Base-by-base conservation (phyloP, 2,329 filamentous ascomycete genomes). In the Sclerotinia minor region DNA sequence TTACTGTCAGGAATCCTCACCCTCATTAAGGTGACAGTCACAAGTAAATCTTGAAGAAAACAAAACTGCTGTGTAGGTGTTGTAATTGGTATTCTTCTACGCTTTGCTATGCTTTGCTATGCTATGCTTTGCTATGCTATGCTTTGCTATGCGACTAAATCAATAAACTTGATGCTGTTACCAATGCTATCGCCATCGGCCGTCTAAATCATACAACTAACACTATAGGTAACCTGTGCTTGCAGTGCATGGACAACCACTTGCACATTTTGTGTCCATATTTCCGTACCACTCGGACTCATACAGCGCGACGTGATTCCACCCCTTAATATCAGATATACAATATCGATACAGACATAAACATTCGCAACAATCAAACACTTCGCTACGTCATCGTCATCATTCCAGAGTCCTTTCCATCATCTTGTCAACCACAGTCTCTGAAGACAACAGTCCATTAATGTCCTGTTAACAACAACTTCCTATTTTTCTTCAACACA, bases 401-500 rank as follows among this genome's bases (percentile, higher is more conserved):
- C 24, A 8, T 45, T 35, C n/a, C 21, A 13, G 38, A n/a, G 50
- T 21, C 44, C 26, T 24, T 63, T 6, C 44, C 44, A 11, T 45
- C 44, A 17, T 21, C 5, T 38, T 26, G 26, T 38, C n/a, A 41
- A 7, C 57, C 44, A 49, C 15, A 5, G 17, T 26, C 45, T n/a
- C 21, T 17, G 5, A 59, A 9, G 32, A 21, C 2, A 41, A 24
- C 15, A 50, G 38, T 32, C 50, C 38, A 69, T 50, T 77, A 78
- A 75, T 77, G 75, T 11, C 71, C 71, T 67, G 72, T 68, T 3
- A 85, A 72, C 44, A 88, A 74, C 53, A 89, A 72, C 63, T 83
- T 80, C 67, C 82, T 79, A 74, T 90, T 90, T 76, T 83, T 84
- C 78, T 84, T 85, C 67, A 89, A 83, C 26, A 88, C 75, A 54